Percentiles rank a stretch among this genome's conserved stretches.
phyloP scores from a whole-genome alignment of 2,329 filamentous ascomycete species.

The Aureobasidium melanogenum region DNA sequence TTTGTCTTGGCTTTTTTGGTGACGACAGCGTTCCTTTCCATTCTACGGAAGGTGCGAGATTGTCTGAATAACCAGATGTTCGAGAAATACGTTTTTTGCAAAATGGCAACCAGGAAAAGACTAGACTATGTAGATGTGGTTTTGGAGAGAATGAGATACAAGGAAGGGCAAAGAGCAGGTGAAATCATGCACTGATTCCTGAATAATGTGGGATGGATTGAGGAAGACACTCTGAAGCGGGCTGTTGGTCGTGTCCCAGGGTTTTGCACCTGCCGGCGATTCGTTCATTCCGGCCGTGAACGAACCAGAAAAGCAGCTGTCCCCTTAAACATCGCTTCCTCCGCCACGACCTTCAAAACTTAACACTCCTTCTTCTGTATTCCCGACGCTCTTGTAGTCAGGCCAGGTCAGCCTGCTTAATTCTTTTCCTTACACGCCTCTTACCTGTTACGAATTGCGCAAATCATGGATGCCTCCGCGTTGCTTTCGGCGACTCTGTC shows the following conservation, averaged over 20 bases:
- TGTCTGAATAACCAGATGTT: neutral
- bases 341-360: conserved; percentile 2
- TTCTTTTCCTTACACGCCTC: neutral
- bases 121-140: neutral
- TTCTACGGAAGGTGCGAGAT: neutral
- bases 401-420: conserved; percentile 10
- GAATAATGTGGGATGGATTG: neutral
- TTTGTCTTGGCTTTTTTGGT: conserved; percentile 9
- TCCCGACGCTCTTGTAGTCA: conserved; percentile 1
- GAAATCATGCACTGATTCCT: neutral
- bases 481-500: conserved; percentile 96
- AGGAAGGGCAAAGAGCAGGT: neutral
- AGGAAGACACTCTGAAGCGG: conserved; percentile 8
- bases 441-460: neutral
- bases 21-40: conserved; percentile 6
- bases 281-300: conserved; percentile 2
- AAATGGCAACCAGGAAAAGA: neutral
- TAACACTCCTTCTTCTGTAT: conserved; percentile 1
- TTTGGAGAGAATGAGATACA: neutral
- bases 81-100: neutral
- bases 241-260: conserved; percentile 6
- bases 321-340: conserved; percentile 8
- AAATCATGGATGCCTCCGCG: conserved; percentile 90
- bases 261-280: conserved; percentile 10
- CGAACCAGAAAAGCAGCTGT: conserved; percentile 1